Base-by-base conservation (phyloP, 306 rosid genomes). In the Betula pendula region DNA sequence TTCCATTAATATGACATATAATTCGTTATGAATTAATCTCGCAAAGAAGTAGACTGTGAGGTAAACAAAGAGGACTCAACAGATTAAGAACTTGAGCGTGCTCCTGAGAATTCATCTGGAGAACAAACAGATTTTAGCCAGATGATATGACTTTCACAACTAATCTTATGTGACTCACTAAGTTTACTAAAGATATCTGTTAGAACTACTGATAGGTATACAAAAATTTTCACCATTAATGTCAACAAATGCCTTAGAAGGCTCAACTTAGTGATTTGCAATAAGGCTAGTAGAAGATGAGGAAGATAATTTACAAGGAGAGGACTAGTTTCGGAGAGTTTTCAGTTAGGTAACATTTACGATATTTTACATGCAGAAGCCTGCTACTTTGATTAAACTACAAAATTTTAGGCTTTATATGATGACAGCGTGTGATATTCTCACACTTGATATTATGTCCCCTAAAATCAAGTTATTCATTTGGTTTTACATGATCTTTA, bases 11-110 rank as follows among this genome's bases (percentile, higher is more conserved):
- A 68, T 9, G 68, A 60, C 40, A 43, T 3, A 66, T 68, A 19
- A 17, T 24, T 63, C 51, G 4, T 20, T 20, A 8, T 35, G 72
- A 8, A 68, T 20, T 68, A 20, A 22, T 10, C 29, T 38, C 3
- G 0, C 5, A 4, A 40, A n/a, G 3, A 67, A 17, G 24, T 6
- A 5, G 27, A 16, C 4, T 22, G 6, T 11, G 5, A 9, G 51
- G 2, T 4, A 29, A 29, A n/a, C 40, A 20, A 68, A 40, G 47
- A 42, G 59, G 24, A 19, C 29, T 42, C 27, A 68, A 6, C 35
- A 51, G 31, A 38, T 44, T 31, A 33, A 62, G 62, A 6, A 42
- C 59, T 75, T n/a, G 7, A 75, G 47, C 59, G 75, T 49, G 31
- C 29, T 22, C 12, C 43, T 43, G 25, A 73, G 17, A 38, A 55